These are phyloP conservation scores for Fusarium sp. DNA, from an alignment of 2,329 filamentous ascomycete genomes.

Conservation along the genomic window DNA sequence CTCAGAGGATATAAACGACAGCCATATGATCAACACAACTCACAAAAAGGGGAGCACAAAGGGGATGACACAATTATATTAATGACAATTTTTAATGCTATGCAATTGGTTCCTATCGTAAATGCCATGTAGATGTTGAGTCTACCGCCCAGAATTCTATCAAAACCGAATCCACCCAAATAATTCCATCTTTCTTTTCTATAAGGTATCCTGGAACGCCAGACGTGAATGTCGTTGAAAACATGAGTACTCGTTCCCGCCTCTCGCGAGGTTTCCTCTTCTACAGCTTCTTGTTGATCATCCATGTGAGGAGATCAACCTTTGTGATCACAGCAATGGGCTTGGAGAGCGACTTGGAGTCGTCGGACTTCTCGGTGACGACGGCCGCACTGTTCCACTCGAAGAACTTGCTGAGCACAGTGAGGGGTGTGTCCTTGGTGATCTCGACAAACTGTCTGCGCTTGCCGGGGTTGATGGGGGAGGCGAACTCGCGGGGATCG, in stretches of 20 bases:
- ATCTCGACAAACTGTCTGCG: slow-evolving; percentile 91
- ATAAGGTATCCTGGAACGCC: slow-evolving; percentile 49
- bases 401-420: slow-evolving; percentile 89
- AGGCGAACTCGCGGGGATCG: slow-evolving; percentile 78
- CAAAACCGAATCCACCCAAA: slow-evolving; percentile 28
- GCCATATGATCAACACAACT: neutral
- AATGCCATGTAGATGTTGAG: slow-evolving; percentile 59
- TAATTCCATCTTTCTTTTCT: slow-evolving; percentile 37
- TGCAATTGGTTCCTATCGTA: slow-evolving; percentile 32
- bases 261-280: slow-evolving; percentile 37
- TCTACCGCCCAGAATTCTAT: slow-evolving; percentile 53
- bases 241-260: slow-evolving; percentile 52
- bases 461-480: slow-evolving; percentile 54
- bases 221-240: slow-evolving; percentile 51
- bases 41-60: neutral
- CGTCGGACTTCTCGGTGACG: slow-evolving; percentile 81
- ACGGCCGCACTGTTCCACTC: slow-evolving; percentile 98
- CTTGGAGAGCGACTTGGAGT: slow-evolving; percentile 72
- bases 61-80: slow-evolving; percentile 42
- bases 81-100: slow-evolving; percentile 46
- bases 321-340: slow-evolving; percentile 94
- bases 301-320: slow-evolving; percentile 93
- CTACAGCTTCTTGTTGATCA: slow-evolving; percentile 75
- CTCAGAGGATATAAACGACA: slow-evolving; percentile 62
- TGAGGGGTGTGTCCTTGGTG: slow-evolving; percentile 87